Evolutionary conservation across 306 rosid genomes (phyloP).

Genomic region (Macrotyloma uniflorum): DNA sequence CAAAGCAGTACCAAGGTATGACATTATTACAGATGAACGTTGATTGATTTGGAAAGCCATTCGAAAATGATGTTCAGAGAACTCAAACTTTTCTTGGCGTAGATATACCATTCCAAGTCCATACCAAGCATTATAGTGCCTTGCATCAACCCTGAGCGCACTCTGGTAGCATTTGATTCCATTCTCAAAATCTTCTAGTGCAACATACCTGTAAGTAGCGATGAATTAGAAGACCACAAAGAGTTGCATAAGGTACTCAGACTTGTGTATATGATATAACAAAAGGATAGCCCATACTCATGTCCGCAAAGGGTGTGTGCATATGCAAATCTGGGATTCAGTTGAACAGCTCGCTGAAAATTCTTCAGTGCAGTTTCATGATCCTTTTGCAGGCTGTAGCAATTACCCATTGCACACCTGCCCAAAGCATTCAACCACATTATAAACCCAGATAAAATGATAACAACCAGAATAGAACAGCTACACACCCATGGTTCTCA

Average conservation of each 20-base stretch:
- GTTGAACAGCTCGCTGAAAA: constrained; percentile 96
- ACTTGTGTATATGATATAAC: not conserved
- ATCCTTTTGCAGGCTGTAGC: constrained; percentile 64
- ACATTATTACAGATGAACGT: constrained; percentile 90
- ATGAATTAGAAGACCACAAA: constrained; percentile 37
- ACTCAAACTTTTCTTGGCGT: constrained; percentile 93
- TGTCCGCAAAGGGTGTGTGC: constrained; percentile 99
- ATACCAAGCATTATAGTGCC: constrained; percentile 97
- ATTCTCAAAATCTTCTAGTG: constrained; percentile 95
- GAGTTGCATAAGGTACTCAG: constrained; percentile 5
- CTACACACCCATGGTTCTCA: not conserved
- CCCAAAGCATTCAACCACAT: constrained; percentile 37
- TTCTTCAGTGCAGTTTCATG: constrained; percentile 68
- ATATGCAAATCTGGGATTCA: constrained; percentile 90
- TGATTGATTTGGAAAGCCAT: constrained; percentile 86
- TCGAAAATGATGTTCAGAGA: constrained; percentile 91
- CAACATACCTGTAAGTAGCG: constrained; percentile 66
- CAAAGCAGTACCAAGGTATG: constrained; percentile 88
- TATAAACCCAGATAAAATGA: constrained; percentile 17
- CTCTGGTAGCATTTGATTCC: constrained; percentile 93
- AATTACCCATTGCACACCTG: constrained; percentile 64
- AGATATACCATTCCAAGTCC: constrained; percentile 98
- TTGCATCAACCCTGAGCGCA: constrained; percentile 85
- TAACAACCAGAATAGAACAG: constrained; percentile 8
- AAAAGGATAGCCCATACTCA: constrained; percentile 62